A percentile compares a stretch with the other conserved stretches of the same genome.
These are phyloP conservation scores for Alternaria brassicicola DNA, from an alignment of 2,329 filamentous ascomycete species.

Conservation along the genomic window DNA sequence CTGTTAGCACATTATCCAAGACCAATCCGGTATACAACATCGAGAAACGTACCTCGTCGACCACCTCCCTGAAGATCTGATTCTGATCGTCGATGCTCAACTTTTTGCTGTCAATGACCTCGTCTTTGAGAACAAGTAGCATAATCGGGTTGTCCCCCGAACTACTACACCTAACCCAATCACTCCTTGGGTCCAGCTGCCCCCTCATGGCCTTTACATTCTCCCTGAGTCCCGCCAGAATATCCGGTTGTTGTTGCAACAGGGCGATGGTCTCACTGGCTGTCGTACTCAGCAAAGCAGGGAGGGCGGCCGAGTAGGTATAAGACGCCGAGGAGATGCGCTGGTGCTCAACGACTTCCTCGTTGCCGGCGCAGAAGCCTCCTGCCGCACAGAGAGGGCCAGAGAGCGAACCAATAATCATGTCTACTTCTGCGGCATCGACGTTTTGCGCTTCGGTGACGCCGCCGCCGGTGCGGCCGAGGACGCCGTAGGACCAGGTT, in stretches of 20 bases:
- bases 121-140: constrained; percentile 80
- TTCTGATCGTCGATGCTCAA: constrained; percentile 80
- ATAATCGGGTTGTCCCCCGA: constrained; percentile 84
- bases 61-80: constrained; percentile 81
- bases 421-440: constrained; percentile 89
- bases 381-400: constrained; percentile 90
- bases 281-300: constrained; percentile 92
- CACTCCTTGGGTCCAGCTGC: constrained; percentile 89
- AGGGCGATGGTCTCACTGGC: constrained; percentile 88
- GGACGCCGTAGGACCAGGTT: constrained; percentile 94
- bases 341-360: constrained; percentile 94
- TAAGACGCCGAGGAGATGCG: constrained; percentile 91
- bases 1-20: constrained; percentile 16
- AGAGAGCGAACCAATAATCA: constrained; percentile 93
- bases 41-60: constrained; percentile 81
- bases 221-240: constrained; percentile 78
- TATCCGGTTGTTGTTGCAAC: constrained; percentile 84
- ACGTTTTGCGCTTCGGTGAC: constrained; percentile 97
- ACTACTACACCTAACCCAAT: constrained; percentile 88
- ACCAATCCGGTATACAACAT: not conserved
- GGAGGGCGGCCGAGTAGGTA: constrained; percentile 93
- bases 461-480: constrained; percentile 88
- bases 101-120: constrained; percentile 74
- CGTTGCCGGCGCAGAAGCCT: constrained; percentile 91
- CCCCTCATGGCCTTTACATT: constrained; percentile 84